A percentile compares a stretch with the other conserved stretches of the same genome.
Evolutionary conservation across 345 rosid genomes (phyloP).

Genomic region (Passiflora organensis): DNA sequence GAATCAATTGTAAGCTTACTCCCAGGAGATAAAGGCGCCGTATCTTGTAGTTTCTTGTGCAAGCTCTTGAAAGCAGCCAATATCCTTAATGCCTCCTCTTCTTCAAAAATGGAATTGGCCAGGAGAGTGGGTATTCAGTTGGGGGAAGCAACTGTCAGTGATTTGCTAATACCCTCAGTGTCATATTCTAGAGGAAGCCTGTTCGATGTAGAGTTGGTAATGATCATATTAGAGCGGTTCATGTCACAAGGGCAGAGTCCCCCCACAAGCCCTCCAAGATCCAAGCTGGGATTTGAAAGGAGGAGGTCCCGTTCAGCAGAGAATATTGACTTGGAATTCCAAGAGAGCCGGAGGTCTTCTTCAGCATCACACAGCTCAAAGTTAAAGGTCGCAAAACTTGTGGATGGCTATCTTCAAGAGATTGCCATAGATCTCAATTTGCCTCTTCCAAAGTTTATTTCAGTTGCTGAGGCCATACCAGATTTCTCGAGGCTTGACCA

Average conservation of each 20-base stretch:
- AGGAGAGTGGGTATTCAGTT: conserved; percentile 77
- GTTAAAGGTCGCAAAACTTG: conserved; percentile 89
- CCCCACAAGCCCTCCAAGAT: conserved; percentile 79
- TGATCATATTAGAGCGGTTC: conserved; percentile 75
- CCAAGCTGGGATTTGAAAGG: conserved; percentile 64
- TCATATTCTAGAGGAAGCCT: conserved; percentile 38
- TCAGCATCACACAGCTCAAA: conserved; percentile 94
- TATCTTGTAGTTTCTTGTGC: conserved; percentile 77
- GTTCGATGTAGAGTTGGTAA: conserved; percentile 74
- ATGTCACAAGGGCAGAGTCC: conserved; percentile 92
- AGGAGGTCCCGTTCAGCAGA: conserved; percentile 92
- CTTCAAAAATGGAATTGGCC: conserved; percentile 76
- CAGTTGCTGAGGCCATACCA: conserved; percentile 73
- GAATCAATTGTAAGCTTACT: conserved; percentile 84
- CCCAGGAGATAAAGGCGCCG: conserved; percentile 73
- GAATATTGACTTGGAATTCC: conserved; percentile 74
- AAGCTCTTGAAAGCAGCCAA: conserved; percentile 81
- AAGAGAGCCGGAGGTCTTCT: conserved; percentile 88
- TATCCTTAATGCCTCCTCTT: conserved; percentile 59
- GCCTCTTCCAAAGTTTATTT: conserved; percentile 72
- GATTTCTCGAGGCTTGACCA: conserved; percentile 82
- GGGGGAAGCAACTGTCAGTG: conserved; percentile 78
- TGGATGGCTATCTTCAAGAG: conserved; percentile 80
- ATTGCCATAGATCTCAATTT: conserved; percentile 68
- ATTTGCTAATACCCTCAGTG: conserved; percentile 67